These are phyloP conservation scores for Fusarium pseudoanthophilum DNA, from an alignment of 2,329 filamentous ascomycete species.

Conservation along the genomic window DNA sequence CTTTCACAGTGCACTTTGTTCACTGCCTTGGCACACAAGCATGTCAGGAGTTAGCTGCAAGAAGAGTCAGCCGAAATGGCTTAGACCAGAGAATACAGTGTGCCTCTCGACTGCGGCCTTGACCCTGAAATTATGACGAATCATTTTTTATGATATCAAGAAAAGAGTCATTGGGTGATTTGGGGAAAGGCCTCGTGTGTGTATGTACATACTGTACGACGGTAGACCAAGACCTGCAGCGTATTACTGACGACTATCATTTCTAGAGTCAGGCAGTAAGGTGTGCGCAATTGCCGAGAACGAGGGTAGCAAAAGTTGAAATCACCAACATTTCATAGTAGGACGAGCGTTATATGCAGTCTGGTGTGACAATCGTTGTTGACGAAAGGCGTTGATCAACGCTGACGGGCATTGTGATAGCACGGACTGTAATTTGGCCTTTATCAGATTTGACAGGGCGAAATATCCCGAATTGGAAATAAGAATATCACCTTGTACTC, in stretches of 20 bases:
- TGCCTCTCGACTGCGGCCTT: conserved; percentile 6
- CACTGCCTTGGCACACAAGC: neutral
- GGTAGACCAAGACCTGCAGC: conserved; percentile 18
- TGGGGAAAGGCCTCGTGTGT: neutral
- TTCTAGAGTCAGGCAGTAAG: conserved; percentile 5
- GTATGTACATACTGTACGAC: neutral
- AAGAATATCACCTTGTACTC: conserved; percentile 6
- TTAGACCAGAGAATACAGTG: neutral
- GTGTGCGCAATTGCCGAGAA: conserved; percentile 19
- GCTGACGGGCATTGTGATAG: neutral
- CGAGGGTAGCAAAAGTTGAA: conserved; percentile 3
- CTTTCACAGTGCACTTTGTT: conserved; percentile 29
- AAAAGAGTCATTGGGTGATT: conserved; percentile 4
- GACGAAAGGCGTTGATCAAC: conserved; percentile 3
- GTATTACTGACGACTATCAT: conserved; percentile 18
- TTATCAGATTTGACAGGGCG: conserved; percentile 25
- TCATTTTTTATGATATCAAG: conserved; percentile 34
- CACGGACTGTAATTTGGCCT: neutral
- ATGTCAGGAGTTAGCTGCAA: conserved; percentile 10
- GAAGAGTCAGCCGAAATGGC: conserved; percentile 25
- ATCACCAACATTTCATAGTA: neutral
- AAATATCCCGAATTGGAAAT: conserved; percentile 8
- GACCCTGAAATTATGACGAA: conserved; percentile 37
- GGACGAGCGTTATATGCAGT: conserved; percentile 3
- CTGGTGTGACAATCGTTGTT: conserved; percentile 16